phyloP scores from a whole-genome alignment of 331 rosid species.

The Ulmus americana region DNA sequence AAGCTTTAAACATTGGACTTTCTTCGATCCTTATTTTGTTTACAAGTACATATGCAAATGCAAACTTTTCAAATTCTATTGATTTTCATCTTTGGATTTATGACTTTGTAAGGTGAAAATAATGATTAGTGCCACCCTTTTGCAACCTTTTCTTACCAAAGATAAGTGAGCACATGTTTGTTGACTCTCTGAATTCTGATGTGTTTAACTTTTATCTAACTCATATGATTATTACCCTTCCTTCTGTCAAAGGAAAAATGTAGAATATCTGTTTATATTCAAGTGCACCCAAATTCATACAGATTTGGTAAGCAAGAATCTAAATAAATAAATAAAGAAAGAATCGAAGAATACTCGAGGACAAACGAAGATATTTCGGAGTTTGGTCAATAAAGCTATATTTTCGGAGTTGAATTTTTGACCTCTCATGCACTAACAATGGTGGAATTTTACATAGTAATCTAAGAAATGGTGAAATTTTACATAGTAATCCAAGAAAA shows the following conservation, averaged over 20 bases:
- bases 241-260: constrained; percentile 1
- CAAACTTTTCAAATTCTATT: not conserved
- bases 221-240: constrained; percentile 7
- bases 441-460: too few species aligned
- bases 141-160: constrained; percentile 2
- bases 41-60: constrained; percentile 7
- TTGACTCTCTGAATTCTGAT: not conserved
- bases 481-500: too few species aligned
- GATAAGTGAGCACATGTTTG: constrained; percentile 2
- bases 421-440: too few species aligned
- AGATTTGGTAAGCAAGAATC: too few species aligned
- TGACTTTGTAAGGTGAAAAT: constrained; percentile 5
- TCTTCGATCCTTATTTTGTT: not conserved
- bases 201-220: not conserved
- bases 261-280: not conserved
- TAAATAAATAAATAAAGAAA: too few species aligned
- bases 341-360: too few species aligned
- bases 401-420: too few species aligned
- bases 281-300: too few species aligned
- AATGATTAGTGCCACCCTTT: constrained; percentile 2
- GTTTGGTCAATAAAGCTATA: too few species aligned
- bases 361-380: too few species aligned
- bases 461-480: too few species aligned
- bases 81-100: not conserved
- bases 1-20: not conserved